Conservation (phyloP, 2,329 filamentous ascomycete species). For the Penicillium sp. region DNA sequence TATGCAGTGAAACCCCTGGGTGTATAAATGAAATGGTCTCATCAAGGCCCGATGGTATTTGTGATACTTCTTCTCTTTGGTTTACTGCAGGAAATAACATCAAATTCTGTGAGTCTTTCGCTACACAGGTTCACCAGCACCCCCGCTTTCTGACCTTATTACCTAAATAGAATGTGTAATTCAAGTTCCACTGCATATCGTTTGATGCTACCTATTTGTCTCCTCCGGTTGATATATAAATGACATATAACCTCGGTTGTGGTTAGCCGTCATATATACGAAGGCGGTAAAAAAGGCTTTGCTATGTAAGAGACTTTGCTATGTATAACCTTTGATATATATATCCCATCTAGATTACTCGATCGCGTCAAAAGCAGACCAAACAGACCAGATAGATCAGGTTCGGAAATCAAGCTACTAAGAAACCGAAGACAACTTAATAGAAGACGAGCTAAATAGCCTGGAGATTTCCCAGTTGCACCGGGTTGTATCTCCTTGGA, state of each 20-base stretch:
- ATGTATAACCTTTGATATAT: background rate
- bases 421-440: no score
- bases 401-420: background rate
- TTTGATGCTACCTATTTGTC: background rate
- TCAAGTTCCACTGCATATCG: background rate
- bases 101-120: background rate
- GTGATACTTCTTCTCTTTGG: background rate
- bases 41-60: background rate
- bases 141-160: background rate
- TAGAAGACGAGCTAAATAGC: background rate
- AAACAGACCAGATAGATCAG: background rate
- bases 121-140: background rate
- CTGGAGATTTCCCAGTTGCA: background rate
- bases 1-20: constrained; percentile 1
- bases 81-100: background rate
- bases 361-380: background rate
- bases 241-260: background rate
- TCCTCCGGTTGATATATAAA: background rate
- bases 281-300: no score
- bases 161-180: background rate
- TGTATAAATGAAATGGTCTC: background rate
- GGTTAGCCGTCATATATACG: background rate
- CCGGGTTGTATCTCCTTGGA: constrained; percentile 2
- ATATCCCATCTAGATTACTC: background rate
- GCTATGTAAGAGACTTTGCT: no score